phyloP scores from a whole-genome alignment of 2,329 filamentous ascomycete species.

The Trichoderma sp. region DNA sequence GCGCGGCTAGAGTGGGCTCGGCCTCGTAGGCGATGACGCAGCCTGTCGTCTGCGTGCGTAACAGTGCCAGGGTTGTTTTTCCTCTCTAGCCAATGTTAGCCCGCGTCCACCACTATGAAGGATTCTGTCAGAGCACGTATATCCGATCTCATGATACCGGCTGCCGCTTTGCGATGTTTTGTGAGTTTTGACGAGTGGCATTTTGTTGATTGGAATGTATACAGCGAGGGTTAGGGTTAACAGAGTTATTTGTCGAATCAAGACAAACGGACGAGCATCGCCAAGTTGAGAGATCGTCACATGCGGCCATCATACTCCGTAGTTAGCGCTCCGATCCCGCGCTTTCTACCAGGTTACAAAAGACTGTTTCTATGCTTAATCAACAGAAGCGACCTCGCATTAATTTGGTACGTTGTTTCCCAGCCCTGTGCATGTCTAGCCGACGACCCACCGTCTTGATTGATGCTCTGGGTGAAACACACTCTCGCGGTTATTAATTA shows the following conservation, averaged over 20 bases:
- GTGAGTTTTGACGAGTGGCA: not conserved
- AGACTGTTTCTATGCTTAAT: not conserved
- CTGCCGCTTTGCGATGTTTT: not conserved
- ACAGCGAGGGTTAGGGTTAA: not conserved
- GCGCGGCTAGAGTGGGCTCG: not conserved
- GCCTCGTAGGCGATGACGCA: conserved; percentile 16
- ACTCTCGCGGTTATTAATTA: not conserved
- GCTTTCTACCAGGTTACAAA: not conserved
- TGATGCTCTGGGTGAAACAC: not conserved
- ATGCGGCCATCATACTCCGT: too few species aligned
- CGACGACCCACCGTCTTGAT: not conserved
- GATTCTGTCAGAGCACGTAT: not conserved
- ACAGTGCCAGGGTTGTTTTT: not conserved
- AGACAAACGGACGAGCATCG: not conserved
- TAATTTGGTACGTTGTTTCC: not conserved
- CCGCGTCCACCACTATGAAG: not conserved
- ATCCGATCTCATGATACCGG: not conserved
- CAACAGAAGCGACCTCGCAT: not conserved
- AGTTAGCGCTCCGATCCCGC: not conserved
- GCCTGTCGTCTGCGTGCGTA: not conserved
- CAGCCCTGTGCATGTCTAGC: not conserved
- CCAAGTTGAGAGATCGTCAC: too few species aligned
- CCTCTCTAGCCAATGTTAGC: not conserved
- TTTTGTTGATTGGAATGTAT: not conserved
- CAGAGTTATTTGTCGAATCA: too few species aligned